Evolutionary conservation across 805 yeast genomes (phyloP).

Genomic region (Candida ponderosae): DNA sequence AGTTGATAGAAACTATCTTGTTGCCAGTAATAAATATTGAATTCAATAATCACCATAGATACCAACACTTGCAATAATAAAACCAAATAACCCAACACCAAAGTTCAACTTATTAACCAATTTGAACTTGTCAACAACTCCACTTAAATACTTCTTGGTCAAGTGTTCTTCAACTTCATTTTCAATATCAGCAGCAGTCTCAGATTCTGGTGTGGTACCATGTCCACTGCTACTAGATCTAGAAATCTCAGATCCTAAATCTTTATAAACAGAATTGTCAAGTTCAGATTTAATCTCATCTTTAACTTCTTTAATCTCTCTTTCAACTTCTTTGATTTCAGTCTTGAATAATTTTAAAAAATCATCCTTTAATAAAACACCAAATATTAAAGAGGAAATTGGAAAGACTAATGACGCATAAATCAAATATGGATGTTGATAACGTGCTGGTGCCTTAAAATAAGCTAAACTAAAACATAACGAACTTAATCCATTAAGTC

Average conservation of each 20-base stretch:
- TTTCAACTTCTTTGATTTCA: constrained; percentile 2
- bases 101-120: constrained; percentile 33
- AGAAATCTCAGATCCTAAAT: constrained; percentile 24
- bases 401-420: constrained; percentile 30
- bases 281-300: constrained; percentile 31
- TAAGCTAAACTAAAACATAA: constrained; percentile 49
- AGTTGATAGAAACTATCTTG: no score
- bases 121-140: constrained; percentile 25
- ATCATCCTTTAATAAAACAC: constrained; percentile 3
- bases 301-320: constrained; percentile 16
- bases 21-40: no score
- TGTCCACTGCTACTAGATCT: constrained; percentile 5
- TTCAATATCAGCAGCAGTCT: constrained; percentile 18
- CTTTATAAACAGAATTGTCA: constrained; percentile 38
- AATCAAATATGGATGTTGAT: constrained; percentile 66
- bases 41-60: constrained; percentile 41
- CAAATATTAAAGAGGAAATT: constrained; percentile 9
- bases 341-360: constrained; percentile 4
- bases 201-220: constrained; percentile 6
- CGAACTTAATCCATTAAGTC: constrained; percentile 41
- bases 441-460: constrained; percentile 42
- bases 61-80: constrained; percentile 45
- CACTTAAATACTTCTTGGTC: constrained; percentile 26
- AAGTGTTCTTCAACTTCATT: constrained; percentile 35
- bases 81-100: constrained; percentile 35